Evolutionary conservation across 1,284 basidiomycete species (phyloP).

Genomic region (Ganoderma lingzhi): DNA sequence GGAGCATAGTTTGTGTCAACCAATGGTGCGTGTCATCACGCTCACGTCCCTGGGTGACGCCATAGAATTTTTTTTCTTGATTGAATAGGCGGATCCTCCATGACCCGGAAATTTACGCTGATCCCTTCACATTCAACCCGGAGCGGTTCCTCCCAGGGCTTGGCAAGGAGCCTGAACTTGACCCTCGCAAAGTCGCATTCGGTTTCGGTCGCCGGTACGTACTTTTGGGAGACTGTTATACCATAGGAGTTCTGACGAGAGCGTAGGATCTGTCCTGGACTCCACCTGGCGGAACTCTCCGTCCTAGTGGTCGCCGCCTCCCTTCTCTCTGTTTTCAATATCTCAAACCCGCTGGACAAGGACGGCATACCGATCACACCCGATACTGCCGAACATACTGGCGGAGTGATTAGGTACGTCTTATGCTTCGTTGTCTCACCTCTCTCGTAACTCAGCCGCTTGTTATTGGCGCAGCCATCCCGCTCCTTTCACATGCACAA

Average conservation of each 20-base stretch:
- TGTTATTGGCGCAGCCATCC: slow-evolving; percentile 35
- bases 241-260: not conserved
- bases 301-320: slow-evolving; percentile 41
- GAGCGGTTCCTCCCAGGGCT: slow-evolving; percentile 36
- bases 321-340: slow-evolving; percentile 41
- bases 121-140: slow-evolving; percentile 42
- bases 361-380: slow-evolving; percentile 33
- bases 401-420: slow-evolving; percentile 35
- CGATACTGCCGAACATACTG: slow-evolving; percentile 31
- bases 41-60: not conserved
- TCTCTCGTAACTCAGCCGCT: not conserved
- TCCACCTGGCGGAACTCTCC: slow-evolving; percentile 42
- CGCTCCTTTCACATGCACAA: slow-evolving; percentile 41
- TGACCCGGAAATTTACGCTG: slow-evolving; percentile 37
- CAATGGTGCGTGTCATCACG: slow-evolving; percentile 28
- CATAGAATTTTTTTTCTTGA: not conserved
- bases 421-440: slow-evolving; percentile 1
- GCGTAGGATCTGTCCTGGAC: slow-evolving; percentile 36
- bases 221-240: not conserved
- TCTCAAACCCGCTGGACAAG: slow-evolving; percentile 36
- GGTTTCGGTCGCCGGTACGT: slow-evolving; percentile 41
- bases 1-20: slow-evolving; percentile 38
- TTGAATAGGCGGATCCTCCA: slow-evolving; percentile 39
- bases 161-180: slow-evolving; percentile 29
- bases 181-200: slow-evolving; percentile 38